Evolutionary conservation across 2,329 filamentous ascomycete species (phyloP), one percentile per base, ranked within the genome.

Genomic region (Onygena corvina): DNA sequence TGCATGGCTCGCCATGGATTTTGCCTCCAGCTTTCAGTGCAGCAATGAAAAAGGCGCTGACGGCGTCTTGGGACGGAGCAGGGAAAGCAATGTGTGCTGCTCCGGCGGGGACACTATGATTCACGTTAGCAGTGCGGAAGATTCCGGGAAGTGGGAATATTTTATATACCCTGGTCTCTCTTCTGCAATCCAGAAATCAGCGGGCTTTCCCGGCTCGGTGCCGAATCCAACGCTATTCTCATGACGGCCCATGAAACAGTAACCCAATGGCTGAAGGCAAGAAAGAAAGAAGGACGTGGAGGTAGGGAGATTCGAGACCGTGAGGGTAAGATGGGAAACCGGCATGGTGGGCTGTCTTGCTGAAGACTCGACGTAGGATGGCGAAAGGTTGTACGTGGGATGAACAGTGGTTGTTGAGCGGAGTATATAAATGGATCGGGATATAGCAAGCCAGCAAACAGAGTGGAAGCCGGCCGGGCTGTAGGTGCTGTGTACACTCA

Each of bases 261-360:
- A 80, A 31, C 84, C 84, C 18, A 94, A 74, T 2, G 86, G 83
- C 58, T 90, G 85, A 5, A 86, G 75, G 55, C 87, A 75, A 54
- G 84, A 77, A 18, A 88, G 77, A 67, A 87, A 94, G 71, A 93
- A 94, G 5, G 86, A 92, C 46, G 83, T 80, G 2, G 87, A 84
- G 30, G 81, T 79, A 49, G 86, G 79, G 48, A 94, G 78, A 65
- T 89, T 81, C 53, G 80, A 81, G 61, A 94, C 87, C 31, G 77
- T 80, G 53, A 82, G 70, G 53, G 76, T 78, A 53, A 81, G 72
- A 60, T 80, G 77, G 36, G 77, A 77, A 57, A 80, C 67, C 50
- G 78, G 77, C 79, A 82, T 82, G 12, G 11, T 48, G 30, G 9
- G 11, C 11, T 36, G 31, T n/a, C 2, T 34, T 9, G 12, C 11